Percentiles rank a stretch among this genome's conserved stretches.
Evolutionary conservation across 371 early-diverging fungal species (phyloP).

Genomic region (Amoeboaphelidium occidentale): DNA sequence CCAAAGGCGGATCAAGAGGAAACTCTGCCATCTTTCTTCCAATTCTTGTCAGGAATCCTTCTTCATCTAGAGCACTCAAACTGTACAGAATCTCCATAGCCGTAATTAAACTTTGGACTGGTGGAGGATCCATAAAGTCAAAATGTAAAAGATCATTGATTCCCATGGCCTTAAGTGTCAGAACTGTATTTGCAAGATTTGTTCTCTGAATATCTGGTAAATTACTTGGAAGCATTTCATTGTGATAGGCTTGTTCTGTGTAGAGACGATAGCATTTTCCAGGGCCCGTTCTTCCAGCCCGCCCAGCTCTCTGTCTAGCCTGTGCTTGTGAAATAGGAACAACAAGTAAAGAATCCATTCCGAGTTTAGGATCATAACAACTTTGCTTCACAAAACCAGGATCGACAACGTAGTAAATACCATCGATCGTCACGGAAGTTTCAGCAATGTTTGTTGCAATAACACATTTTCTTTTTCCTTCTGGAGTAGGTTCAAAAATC

Average conservation of each 20-base stretch:
- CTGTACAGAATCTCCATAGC: conserved; percentile 78
- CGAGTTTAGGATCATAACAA: conserved; percentile 76
- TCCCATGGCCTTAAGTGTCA: conserved; percentile 86
- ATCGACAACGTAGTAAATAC: conserved; percentile 60
- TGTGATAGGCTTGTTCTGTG: conserved; percentile 77
- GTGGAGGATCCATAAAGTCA: conserved; percentile 90
- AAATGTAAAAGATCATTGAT: conserved; percentile 84
- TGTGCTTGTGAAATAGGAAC: conserved; percentile 88
- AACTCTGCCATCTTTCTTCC: conserved; percentile 94
- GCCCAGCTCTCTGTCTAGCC: conserved; percentile 90
- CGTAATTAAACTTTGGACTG: conserved; percentile 68
- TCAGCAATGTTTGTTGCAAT: conserved; percentile 97
- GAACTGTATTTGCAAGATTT: conserved; percentile 70
- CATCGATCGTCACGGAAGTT: conserved; percentile 95
- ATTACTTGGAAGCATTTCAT: conserved; percentile 84
- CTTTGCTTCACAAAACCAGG: conserved; percentile 94
- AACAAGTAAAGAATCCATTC: conserved; percentile 81
- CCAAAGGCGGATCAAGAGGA: conserved; percentile 74
- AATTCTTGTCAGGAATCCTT: conserved; percentile 72
- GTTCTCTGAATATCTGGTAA: conserved; percentile 96
- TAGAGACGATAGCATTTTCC: conserved; percentile 92
- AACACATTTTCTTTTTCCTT: conserved; percentile 52
- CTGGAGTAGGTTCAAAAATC: conserved; percentile 27
- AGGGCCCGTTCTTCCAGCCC: conserved; percentile 91
- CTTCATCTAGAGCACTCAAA: conserved; percentile 79